phyloP scores from a whole-genome alignment of 2,329 filamentous ascomycete species.

The Thelonectria blattea region DNA sequence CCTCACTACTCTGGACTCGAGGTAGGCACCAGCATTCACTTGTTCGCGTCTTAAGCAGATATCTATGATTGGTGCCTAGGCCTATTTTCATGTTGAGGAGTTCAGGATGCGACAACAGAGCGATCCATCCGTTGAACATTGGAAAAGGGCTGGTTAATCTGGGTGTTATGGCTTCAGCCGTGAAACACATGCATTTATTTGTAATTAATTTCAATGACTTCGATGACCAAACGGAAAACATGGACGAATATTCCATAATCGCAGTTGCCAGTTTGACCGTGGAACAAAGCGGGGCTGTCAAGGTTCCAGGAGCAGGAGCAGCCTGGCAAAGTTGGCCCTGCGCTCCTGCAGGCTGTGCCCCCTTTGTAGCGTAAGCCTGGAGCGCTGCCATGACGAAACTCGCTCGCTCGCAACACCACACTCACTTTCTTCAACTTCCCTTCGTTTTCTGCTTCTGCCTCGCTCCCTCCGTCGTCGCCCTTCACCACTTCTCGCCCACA shows the following conservation, averaged over 20 bases:
- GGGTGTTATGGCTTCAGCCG: no score
- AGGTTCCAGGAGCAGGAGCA: conserved; percentile 25
- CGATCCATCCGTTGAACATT: no score
- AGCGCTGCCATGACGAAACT: conserved; percentile 39
- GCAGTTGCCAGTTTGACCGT: conserved; percentile 13
- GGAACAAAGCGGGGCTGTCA: conserved; percentile 29
- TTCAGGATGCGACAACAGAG: no score
- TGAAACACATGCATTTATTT: no score
- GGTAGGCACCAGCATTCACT: no score
- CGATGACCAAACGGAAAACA: background rate
- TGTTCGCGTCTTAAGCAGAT: no score
- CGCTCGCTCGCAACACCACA: conserved; percentile 10
- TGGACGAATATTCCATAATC: background rate
- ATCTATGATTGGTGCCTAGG: no score
- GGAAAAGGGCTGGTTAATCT: no score
- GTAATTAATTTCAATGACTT: no score
- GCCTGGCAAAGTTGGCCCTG: background rate
- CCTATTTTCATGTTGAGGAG: no score
- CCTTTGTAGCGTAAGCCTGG: conserved; percentile 32
- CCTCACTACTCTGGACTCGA: no score
- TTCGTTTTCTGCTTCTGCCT: conserved; percentile 7
- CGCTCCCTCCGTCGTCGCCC: conserved; percentile 3
- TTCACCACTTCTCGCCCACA: background rate
- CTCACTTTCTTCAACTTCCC: conserved; percentile 9
- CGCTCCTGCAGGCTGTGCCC: conserved; percentile 31